Evolutionary conservation across 257 asterid genomes (phyloP), one percentile per base, ranked within the genome.

Genomic region (Paraleonurus japonicus): DNA sequence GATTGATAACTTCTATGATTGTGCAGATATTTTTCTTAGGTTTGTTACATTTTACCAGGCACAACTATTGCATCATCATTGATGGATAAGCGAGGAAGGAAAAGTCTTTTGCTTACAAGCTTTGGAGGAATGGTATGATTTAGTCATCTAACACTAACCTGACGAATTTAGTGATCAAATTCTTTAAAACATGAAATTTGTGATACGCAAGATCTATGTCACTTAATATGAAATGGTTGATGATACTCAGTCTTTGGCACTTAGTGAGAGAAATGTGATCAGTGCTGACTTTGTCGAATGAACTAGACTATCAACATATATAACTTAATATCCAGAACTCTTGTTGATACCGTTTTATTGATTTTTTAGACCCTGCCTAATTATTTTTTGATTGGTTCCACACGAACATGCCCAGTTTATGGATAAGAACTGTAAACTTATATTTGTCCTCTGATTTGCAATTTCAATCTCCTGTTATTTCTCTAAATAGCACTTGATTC

Each of bases 31-130:
- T 80, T 78, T 67, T 63, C 26, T 77, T 73, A 69, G 61, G 39
- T 24, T 66, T 26, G 16, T 33, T 74, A 63, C 22, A 55, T 48
- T 75, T 70, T 73, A 55, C 61, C 76, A 95, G 99, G 99, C 43
- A 92, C 99, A 15, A 86, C 85, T 20, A 69, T 92, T 75, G 99
- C 99, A 41, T 88, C 98, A 60, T 89, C 95, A 19, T 80, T 95
- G 85, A 95, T 95, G 96, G 99, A 95, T 70, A 95, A 86, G 75
- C 86, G 88, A 85, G 99, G 99, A 85, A 84, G 98, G 84, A 95
- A 92, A 84, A 95, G 90, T 87, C 99, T 95, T 74, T 77, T 95
- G 81, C 89, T 95, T 39, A 83, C 82, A 67, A 95, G 99, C 82
- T 95, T 88, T 82, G 77, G 88, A 22, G 99, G 99, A 79, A 95